These are phyloP conservation scores for Ramaria sp. DNA, from an alignment of 768 basidiomycete genomes.

Conservation along the genomic window DNA sequence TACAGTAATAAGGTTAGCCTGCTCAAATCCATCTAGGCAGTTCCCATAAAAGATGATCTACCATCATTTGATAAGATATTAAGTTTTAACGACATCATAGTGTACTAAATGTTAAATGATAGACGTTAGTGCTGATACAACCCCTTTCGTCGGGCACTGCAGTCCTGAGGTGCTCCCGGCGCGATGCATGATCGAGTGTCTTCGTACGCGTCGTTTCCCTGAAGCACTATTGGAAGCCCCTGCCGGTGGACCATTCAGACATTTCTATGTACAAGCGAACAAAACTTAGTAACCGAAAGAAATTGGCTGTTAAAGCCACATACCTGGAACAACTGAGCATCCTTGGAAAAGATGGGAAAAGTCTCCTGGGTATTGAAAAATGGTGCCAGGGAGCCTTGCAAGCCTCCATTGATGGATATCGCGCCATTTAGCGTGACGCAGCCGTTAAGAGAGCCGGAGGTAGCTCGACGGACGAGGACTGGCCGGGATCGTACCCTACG, in stretches of 20 bases:
- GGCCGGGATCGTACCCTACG: background rate
- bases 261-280: background rate
- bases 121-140: background rate
- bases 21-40: no score
- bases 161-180: background rate
- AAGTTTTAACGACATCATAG: background rate
- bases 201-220: background rate
- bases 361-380: background rate
- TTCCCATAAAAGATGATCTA: no score
- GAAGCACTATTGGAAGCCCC: background rate
- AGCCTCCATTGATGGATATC: background rate
- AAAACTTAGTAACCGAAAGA: background rate
- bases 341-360: background rate
- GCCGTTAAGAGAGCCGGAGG: background rate
- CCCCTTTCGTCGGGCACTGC: background rate
- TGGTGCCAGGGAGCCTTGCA: background rate
- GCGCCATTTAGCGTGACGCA: background rate
- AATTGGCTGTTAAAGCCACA: background rate
- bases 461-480: background rate
- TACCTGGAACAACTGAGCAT: background rate
- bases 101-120: background rate
- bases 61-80: no score
- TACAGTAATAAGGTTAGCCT: no score
- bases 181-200: background rate
- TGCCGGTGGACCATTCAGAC: background rate